These are phyloP conservation scores for Quercus engelmannii DNA, from an alignment of 306 rosid species.

Conservation along the genomic window DNA sequence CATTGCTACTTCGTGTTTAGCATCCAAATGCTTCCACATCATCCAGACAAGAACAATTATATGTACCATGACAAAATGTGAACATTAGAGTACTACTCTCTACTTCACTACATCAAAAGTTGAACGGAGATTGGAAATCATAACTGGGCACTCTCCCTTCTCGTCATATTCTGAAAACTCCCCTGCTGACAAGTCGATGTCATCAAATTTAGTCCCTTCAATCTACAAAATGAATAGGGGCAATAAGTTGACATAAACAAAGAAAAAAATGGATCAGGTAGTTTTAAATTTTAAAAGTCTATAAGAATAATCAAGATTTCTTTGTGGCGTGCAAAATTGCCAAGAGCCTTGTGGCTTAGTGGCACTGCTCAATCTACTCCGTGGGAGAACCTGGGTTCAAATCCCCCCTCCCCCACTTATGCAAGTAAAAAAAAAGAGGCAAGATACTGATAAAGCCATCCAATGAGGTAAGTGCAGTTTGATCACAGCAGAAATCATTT, in stretches of 20 bases:
- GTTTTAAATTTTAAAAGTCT: not conserved
- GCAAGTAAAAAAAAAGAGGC: too few relatives aligned
- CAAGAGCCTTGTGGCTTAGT: too few relatives aligned
- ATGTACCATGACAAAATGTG: conserved; percentile 19
- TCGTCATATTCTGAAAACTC: conserved; percentile 82
- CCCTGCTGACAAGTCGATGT: conserved; percentile 68
- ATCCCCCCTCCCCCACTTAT: too few relatives aligned
- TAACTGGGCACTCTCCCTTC: conserved; percentile 88
- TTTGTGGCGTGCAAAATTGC: not conserved
- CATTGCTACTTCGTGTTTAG: not conserved
- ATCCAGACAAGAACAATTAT: conserved; percentile 23
- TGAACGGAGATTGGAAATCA: conserved; percentile 64
- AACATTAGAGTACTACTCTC: conserved; percentile 12
- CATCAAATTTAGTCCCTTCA: conserved; percentile 68
- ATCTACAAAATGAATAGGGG: conserved; percentile 38
- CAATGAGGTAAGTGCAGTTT: not conserved
- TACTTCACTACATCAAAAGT: conserved; percentile 65
- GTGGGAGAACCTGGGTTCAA: too few relatives aligned
- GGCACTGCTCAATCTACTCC: too few relatives aligned
- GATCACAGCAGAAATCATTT: not conserved
- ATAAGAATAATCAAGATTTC: not conserved
- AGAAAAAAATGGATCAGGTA: not conserved
- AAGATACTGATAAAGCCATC: too few relatives aligned
- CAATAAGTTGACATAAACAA: not conserved
- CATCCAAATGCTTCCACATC: conserved; percentile 12